A percentile compares a stretch with the other conserved stretches of the same genome.
phyloP scores from a whole-genome alignment of 2,329 filamentous ascomycete genomes.

The Arthrobotrys pseudoclavata region DNA sequence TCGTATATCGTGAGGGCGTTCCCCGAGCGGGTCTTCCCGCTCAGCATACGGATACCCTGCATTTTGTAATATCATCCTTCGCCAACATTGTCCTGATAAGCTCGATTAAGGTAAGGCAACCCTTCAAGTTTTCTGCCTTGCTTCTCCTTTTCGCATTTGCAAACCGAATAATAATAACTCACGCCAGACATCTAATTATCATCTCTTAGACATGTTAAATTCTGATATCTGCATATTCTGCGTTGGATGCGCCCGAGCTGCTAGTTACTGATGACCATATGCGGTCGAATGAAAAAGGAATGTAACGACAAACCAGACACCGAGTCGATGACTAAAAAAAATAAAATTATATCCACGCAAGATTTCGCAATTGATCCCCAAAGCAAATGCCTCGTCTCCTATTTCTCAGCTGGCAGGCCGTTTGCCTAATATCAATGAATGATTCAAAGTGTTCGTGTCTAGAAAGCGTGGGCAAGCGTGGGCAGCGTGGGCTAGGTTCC shows the following conservation, averaged over 20 bases:
- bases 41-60: conserved; percentile 34
- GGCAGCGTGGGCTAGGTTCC: not conserved
- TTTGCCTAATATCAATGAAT: conserved; percentile 35
- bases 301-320: conserved; percentile 50
- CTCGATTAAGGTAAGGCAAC: conserved; percentile 47
- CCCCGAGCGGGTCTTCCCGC: conserved; percentile 49
- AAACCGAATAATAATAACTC: conserved; percentile 21
- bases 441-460: conserved; percentile 14
- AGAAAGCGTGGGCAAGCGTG: conserved; percentile 9
- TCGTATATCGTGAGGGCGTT: conserved; percentile 44
- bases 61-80: conserved; percentile 38
- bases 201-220: conserved; percentile 18
- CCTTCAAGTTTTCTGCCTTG: conserved; percentile 22
- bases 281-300: conserved; percentile 51
- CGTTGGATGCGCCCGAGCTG: conserved; percentile 21
- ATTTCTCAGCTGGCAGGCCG: conserved; percentile 23
- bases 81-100: conserved; percentile 29
- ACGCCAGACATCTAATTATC: not conserved
- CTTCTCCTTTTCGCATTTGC: not conserved
- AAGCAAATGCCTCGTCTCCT: conserved; percentile 23
- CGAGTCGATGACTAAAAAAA: conserved; percentile 57
- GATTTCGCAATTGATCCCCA: conserved; percentile 31
- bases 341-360: conserved; percentile 39
- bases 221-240: conserved; percentile 17
- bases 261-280: conserved; percentile 22